Percentiles rank a stretch among this genome's conserved stretches.
These are phyloP conservation scores for Achlya hypogyna DNA, from an alignment of 352 stramenopile species.

Conservation along the genomic window DNA sequence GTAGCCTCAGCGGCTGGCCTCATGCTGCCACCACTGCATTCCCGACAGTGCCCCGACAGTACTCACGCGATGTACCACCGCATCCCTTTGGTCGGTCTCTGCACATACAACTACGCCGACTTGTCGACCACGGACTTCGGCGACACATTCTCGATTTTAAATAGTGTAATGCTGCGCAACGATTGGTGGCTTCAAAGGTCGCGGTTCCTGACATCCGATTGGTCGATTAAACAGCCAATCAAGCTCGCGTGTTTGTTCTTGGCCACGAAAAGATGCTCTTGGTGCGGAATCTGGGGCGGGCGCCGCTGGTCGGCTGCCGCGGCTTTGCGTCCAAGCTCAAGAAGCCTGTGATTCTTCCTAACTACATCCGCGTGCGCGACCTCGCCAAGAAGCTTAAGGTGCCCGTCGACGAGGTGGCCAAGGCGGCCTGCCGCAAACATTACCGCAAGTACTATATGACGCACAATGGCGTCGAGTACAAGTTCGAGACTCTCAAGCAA, in stretches of 20 bases:
- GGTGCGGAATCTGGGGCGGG: neutral
- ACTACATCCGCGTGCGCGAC: conserved; percentile 63
- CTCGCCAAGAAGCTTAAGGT: conserved; percentile 59
- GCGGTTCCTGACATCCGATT: neutral
- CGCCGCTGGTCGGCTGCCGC: neutral
- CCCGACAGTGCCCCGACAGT: too few species aligned
- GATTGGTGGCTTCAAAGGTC: neutral
- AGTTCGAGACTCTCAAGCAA: conserved; percentile 50
- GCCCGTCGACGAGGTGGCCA: conserved; percentile 63
- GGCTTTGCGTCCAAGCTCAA: conserved; percentile 15
- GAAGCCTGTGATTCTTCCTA: conserved; percentile 23
- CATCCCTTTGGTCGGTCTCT: too few species aligned
- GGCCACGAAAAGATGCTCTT: conserved; percentile 7
- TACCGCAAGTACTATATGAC: conserved; percentile 52
- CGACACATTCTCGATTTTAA: neutral
- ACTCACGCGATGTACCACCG: too few species aligned
- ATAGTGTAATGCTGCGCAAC: neutral
- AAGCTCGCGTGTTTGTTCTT: neutral
- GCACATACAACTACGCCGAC: neutral
- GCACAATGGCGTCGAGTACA: conserved; percentile 19
- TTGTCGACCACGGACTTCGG: neutral
- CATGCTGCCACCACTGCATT: too few species aligned
- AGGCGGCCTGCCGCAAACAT: conserved; percentile 39
- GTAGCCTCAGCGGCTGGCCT: too few species aligned
- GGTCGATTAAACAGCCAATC: neutral